Evolutionary conservation across 345 rosid species (phyloP).

Genomic region (Hypericum perforatum): DNA sequence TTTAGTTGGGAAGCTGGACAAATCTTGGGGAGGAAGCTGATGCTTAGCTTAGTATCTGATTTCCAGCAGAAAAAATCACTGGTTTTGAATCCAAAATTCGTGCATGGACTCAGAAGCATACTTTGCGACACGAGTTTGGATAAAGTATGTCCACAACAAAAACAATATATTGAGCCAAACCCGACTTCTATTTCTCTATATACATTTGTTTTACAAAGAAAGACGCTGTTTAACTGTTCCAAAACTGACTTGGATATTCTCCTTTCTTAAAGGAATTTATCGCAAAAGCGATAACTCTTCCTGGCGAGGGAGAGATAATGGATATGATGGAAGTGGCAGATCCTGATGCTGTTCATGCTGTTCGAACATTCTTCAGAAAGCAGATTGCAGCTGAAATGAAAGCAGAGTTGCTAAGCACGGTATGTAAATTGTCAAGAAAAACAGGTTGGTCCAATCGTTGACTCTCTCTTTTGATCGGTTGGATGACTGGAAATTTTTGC

Average conservation of each 20-base stretch:
- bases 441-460: too few relatives aligned
- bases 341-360: slow-evolving; percentile 96
- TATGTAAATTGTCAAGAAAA: slow-evolving; percentile 19
- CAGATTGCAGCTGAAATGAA: slow-evolving; percentile 83
- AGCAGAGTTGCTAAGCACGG: slow-evolving; percentile 60
- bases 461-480: too few relatives aligned
- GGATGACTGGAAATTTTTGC: slow-evolving; percentile 2
- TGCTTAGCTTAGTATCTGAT: slow-evolving; percentile 77
- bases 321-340: slow-evolving; percentile 98
- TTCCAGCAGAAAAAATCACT: slow-evolving; percentile 63
- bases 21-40: slow-evolving; percentile 77
- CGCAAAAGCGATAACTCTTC: slow-evolving; percentile 80
- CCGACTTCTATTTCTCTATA: too few relatives aligned
- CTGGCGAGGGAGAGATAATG: slow-evolving; percentile 97
- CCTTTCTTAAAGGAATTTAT: slow-evolving; percentile 60
- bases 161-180: too few relatives aligned
- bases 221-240: too few relatives aligned
- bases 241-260: not conserved
- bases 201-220: too few relatives aligned
- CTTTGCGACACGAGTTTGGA: slow-evolving; percentile 69
- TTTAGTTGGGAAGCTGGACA: slow-evolving; percentile 98
- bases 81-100: slow-evolving; percentile 63
- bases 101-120: slow-evolving; percentile 64
- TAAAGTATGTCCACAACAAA: slow-evolving; percentile 33
- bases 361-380: slow-evolving; percentile 72